Evolutionary conservation across 2,329 filamentous ascomycete species (phyloP), one percentile per base, ranked within the genome.

Genomic region (Juglanconis oblonga): DNA sequence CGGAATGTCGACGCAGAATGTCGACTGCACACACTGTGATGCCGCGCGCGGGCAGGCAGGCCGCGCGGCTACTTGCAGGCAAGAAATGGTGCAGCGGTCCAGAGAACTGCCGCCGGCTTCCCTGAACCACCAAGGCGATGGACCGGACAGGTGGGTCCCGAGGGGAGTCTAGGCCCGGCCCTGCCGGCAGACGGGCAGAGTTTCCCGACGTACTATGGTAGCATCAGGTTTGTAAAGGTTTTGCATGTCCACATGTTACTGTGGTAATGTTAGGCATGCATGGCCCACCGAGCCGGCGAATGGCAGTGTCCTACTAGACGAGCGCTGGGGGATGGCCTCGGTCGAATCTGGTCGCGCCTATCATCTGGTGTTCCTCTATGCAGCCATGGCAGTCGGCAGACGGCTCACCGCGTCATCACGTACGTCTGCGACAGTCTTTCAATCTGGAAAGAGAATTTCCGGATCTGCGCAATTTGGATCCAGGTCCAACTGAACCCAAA

Each of bases 231-330:
- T 40, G 33, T 50, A 44, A 54, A 55, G 48, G 59, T 31, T 57
- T 51, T 51, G 57, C 47, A 44, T 55, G 61, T 50, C 61, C 53
- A 62, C 61, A 54, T 57, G 57, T 33, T 33, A 24, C 45, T 17
- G 17, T 24, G 17, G 17, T 24, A 24, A 24, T 24, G 17, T 24
- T 24, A 24, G 29, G 29, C 13, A 44, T 55, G 44, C 51, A 59
- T 31, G 45, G 9, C 54, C 35, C 38, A 47, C 47, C 40, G 3
- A 38, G 35, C 14, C 8, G 31, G 32, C 40, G 52, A 29, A 48
- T 38, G 4, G 9, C 31, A 17, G 44, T 35, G 31, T 33, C 33
- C 38, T 56, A 13, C 47, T 42, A 44, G 29, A 40, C 35, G 24
- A 50, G 29, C 48, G 17, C 8, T 8, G 8, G 24, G 14, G 49